Evolutionary conservation across 306 rosid genomes (phyloP).

Genomic region (Cicer bijugum): DNA sequence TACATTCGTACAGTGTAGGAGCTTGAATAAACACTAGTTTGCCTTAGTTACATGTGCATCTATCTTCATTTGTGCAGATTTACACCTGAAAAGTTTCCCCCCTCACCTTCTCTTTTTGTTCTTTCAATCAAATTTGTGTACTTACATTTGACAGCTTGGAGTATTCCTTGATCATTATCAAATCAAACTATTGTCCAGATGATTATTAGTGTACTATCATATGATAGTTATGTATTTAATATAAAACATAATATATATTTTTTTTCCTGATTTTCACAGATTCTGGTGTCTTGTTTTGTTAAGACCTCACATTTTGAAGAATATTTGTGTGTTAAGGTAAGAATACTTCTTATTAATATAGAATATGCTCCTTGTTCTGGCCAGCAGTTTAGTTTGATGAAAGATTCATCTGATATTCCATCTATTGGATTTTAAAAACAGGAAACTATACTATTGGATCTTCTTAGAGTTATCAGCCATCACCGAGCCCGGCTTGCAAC

Average conservation of each 20-base stretch:
- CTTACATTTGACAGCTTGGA: slow-evolving; percentile 17
- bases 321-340: slow-evolving; percentile 91
- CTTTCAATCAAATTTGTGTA: background rate
- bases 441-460: slow-evolving; percentile 92
- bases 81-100: background rate
- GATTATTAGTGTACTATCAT: slow-evolving; percentile 16
- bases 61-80: slow-evolving; percentile 13
- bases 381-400: slow-evolving; percentile 22
- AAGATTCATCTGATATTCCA: slow-evolving; percentile 47
- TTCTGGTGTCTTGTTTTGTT: slow-evolving; percentile 89
- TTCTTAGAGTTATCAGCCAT: slow-evolving; percentile 94
- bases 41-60: slow-evolving; percentile 11
- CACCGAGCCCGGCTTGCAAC: slow-evolving; percentile 97
- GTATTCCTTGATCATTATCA: slow-evolving; percentile 15
- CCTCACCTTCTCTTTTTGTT: slow-evolving; percentile 1
- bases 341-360: slow-evolving; percentile 32
- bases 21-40: background rate
- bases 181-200: slow-evolving; percentile 13
- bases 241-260: slow-evolving; percentile 27
- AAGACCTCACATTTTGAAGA: slow-evolving; percentile 93
- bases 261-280: slow-evolving; percentile 56
- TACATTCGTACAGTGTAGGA: background rate
- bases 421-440: slow-evolving; percentile 46
- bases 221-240: background rate
- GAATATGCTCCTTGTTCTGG: slow-evolving; percentile 33